Evolutionary conservation across 805 yeast genomes (phyloP).

Genomic region (Monosporozyma siamensis): DNA sequence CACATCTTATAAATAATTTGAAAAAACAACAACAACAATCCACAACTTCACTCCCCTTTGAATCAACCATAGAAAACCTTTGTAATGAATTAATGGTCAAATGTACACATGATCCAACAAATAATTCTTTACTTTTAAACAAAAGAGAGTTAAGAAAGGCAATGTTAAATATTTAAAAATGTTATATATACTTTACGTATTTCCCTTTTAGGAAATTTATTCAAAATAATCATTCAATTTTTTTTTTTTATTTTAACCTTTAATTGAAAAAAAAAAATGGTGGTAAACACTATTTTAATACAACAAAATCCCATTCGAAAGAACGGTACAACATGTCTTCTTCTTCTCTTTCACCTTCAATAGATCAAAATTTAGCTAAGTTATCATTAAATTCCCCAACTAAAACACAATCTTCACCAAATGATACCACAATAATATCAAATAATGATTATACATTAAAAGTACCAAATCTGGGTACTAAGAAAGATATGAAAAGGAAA

Average conservation of each 20-base stretch:
- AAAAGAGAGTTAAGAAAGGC: not conserved
- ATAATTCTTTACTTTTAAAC: not conserved
- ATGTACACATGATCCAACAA: not conserved
- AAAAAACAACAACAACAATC: constrained; percentile 66
- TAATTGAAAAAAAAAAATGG: too few species aligned
- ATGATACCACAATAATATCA: too few species aligned
- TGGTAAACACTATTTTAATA: too few species aligned
- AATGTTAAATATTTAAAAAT: not conserved
- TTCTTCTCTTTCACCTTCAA: not conserved
- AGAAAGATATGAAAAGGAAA: constrained; percentile 21
- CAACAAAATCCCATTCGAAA: too few species aligned
- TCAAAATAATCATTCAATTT: too few species aligned
- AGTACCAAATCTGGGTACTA: too few species aligned
- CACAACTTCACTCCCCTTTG: constrained; percentile 36
- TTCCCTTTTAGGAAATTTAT: too few species aligned
- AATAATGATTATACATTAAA: too few species aligned
- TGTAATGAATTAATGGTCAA: constrained; percentile 75
- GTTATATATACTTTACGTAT: not conserved
- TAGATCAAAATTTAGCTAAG: constrained; percentile 7
- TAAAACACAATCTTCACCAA: too few species aligned
- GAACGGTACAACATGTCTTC: too few species aligned
- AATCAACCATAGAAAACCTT: constrained; percentile 56
- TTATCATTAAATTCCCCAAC: constrained; percentile 5
- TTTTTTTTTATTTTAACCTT: too few species aligned
- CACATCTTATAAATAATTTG: not conserved